Evolutionary conservation across 2,329 filamentous ascomycete species (phyloP), one percentile per base, ranked within the genome.

Genomic region (Zelopaecilomyces penicillatus): DNA sequence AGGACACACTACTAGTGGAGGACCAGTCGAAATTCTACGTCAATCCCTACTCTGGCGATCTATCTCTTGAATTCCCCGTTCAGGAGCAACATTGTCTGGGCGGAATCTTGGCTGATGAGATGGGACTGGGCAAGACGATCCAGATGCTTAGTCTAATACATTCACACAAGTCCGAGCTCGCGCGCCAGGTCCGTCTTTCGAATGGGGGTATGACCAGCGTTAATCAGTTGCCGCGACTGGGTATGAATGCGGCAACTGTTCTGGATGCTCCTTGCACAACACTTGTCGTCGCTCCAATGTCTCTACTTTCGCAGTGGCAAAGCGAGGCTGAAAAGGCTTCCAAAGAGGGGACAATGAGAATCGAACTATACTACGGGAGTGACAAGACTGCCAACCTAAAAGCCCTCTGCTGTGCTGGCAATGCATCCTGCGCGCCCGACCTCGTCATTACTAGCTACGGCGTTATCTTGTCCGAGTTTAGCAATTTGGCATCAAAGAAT

Each of bases 101-200:
- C 37, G 93, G 93, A 5, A 87, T 98, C 46, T 70, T 98, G 36
- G 93, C 93, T 6, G 93, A 98, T 57, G 86, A 97, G 65, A 98
- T 98, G 93, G 93, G 93, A 39, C 72, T 98, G 2, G 93, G 93
- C 31, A 98, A 98, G 69, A 98, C 93, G 0, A 97, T 98, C 43
- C 91, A 98, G 60, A 97, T 98, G 89, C 78, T 98, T 50, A 93
- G 88, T 65, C 70, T 98, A 41, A 78, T 98, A 5, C 93, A 98
- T 61, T 80, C 87, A 0, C 87, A 97, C 60, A 80, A 78, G 50
- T 83, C 80, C 4, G 73, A 83, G 26, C 59, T 70, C 10, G 68
- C 71, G 4, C 56, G 63, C 10, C 57, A 62, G 27, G 60, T 66
- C 19, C 65, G 67, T n/a, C 52, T 57, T 5, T 49, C 63, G 30